Conservation (phyloP, 78 protist genomes). For the Trichosphaerium sp. region DNA sequence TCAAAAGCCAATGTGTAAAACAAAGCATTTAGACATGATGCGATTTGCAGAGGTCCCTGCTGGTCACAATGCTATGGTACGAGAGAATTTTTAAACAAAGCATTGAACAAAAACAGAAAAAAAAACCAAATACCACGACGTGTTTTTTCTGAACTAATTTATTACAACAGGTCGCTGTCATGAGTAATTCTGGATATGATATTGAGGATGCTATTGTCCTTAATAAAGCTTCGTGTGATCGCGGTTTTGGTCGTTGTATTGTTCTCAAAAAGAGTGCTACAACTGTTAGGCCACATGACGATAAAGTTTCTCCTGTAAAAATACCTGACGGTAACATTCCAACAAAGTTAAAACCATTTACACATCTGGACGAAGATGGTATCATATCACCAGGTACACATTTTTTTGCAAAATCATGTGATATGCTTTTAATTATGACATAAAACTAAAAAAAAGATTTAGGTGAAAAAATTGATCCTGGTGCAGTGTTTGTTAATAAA, state of each 20-base stretch:
- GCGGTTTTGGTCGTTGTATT: slow-evolving; percentile 95
- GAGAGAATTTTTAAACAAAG: neutral
- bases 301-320: neutral
- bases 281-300: slow-evolving; percentile 31
- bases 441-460: neutral
- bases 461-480: neutral
- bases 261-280: slow-evolving; percentile 46
- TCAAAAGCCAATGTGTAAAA: slow-evolving; percentile 87
- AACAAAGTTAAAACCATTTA: neutral
- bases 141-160: neutral
- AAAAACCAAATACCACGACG: no score
- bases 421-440: neutral
- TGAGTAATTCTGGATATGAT: slow-evolving; percentile 98
- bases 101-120: no score
- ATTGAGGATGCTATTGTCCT: slow-evolving; percentile 99
- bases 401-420: neutral
- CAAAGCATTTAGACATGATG: slow-evolving; percentile 78
- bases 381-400: slow-evolving; percentile 8
- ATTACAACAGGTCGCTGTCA: slow-evolving; percentile 97
- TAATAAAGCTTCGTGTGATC: slow-evolving; percentile 90
- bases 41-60: slow-evolving; percentile 60
- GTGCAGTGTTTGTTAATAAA: neutral
- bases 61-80: neutral
- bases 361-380: slow-evolving; percentile 84
- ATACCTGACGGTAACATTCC: neutral